These are phyloP conservation scores for Francoa sonchifolia DNA, from an alignment of 441 rosid genomes.

Conservation along the genomic window DNA sequence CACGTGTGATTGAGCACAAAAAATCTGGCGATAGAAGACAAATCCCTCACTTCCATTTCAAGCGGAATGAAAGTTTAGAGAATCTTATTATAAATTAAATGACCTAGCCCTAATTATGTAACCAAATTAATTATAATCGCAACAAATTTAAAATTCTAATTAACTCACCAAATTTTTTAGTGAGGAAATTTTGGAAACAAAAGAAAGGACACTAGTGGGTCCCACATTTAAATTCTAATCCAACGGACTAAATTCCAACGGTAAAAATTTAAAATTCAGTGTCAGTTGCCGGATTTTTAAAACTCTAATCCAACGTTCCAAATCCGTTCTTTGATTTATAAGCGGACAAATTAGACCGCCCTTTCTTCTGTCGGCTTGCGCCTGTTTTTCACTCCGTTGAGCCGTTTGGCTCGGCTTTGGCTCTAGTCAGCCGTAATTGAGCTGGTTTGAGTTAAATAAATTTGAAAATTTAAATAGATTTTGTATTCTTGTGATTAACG, in stretches of 20 bases:
- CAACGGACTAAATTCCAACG: conserved; percentile 26
- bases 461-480: background rate
- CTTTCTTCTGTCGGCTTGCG: conserved; percentile 27
- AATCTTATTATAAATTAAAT: conserved; percentile 23
- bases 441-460: background rate
- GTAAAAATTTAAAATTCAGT: conserved; percentile 12
- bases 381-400: conserved; percentile 14
- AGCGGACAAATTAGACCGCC: conserved; percentile 32
- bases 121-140: background rate
- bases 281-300: conserved; percentile 28
- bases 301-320: conserved; percentile 19
- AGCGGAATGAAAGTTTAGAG: conserved; percentile 19
- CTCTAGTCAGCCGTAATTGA: background rate
- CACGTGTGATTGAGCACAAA: conserved; percentile 6
- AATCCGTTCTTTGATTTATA: conserved; percentile 21
- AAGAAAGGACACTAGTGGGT: conserved; percentile 17
- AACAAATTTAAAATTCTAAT: conserved; percentile 5
- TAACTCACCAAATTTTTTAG: background rate
- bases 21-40: conserved; percentile 11
- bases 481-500: background rate
- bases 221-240: conserved; percentile 29
- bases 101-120: conserved; percentile 4
- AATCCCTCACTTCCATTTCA: conserved; percentile 6
- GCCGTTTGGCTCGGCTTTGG: conserved; percentile 4
- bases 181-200: conserved; percentile 24